These are phyloP conservation scores for Nothophoma quercina DNA, from an alignment of 2,329 filamentous ascomycete genomes.

Conservation along the genomic window DNA sequence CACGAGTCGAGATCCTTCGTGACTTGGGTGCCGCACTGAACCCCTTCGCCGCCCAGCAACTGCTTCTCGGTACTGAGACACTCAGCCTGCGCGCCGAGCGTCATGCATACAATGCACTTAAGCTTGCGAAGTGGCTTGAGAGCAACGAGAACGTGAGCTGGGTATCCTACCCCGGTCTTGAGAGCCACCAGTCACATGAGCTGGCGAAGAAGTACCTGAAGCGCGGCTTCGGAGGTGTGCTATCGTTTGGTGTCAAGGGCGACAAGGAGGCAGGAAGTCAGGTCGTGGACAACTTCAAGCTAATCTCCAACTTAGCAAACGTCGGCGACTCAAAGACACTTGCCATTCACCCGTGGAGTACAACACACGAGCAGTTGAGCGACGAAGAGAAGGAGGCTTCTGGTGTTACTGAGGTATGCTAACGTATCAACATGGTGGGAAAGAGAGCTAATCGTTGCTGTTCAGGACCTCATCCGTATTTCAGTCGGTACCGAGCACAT, in stretches of 20 bases:
- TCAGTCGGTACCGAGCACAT: constrained; percentile 97
- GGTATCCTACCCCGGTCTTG: constrained; percentile 92
- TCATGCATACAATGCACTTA: constrained; percentile 83
- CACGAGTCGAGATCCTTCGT: constrained; percentile 87
- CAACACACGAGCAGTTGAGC: constrained; percentile 90
- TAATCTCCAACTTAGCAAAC: constrained; percentile 95
- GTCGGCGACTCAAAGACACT: constrained; percentile 95
- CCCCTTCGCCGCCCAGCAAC: constrained; percentile 91
- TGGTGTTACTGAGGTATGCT: constrained; percentile 76
- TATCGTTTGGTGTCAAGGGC: constrained; percentile 94
- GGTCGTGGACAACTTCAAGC: constrained; percentile 91
- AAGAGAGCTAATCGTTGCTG: constrained; percentile 12
- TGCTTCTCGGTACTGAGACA: constrained; percentile 89
- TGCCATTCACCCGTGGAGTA: constrained; percentile 94
- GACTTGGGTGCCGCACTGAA: constrained; percentile 85
- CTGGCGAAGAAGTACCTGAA: constrained; percentile 86
- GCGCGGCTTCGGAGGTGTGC: constrained; percentile 85
- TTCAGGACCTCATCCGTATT: constrained; percentile 86
- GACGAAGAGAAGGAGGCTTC: constrained; percentile 81
- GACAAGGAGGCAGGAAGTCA: constrained; percentile 82
- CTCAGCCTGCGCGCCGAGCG: constrained; percentile 85
- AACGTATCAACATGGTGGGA: too few species aligned
- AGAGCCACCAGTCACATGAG: constrained; percentile 80
- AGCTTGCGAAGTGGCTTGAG: constrained; percentile 83
- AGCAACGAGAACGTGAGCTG: constrained; percentile 83